Evolutionary conservation across 208 protist genomes (phyloP).

Genomic region (Trypanosoma caninum): DNA sequence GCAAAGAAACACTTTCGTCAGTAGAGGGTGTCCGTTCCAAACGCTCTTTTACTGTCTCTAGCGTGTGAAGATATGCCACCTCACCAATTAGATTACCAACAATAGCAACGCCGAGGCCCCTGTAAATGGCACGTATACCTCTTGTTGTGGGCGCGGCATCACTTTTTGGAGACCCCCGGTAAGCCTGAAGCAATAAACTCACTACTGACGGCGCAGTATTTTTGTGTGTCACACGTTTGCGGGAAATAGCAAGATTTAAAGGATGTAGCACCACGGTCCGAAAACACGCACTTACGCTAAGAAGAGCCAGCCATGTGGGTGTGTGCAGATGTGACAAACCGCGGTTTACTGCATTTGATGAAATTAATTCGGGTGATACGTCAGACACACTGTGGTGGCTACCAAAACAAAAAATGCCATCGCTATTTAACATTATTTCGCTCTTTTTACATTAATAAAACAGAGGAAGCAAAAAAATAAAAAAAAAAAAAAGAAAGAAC

Average conservation of each 20-base stretch:
- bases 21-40: conserved; percentile 18
- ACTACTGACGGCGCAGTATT: conserved; percentile 42
- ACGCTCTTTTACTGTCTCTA: conserved; percentile 69
- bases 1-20: neutral
- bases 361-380: neutral
- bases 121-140: conserved; percentile 54
- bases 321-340: conserved; percentile 75
- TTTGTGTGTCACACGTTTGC: conserved; percentile 77
- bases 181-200: conserved; percentile 42
- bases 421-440: neutral
- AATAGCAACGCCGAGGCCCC: conserved; percentile 67
- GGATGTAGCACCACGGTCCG: conserved; percentile 83
- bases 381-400: neutral
- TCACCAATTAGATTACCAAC: conserved; percentile 73
- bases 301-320: conserved; percentile 71
- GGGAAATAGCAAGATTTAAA: conserved; percentile 64
- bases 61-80: conserved; percentile 63
- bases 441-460: neutral
- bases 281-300: conserved; percentile 52
- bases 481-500: neutral
- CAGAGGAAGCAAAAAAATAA: conserved; percentile 11
- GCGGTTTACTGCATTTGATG: conserved; percentile 76
- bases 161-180: conserved; percentile 36
- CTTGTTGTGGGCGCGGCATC: conserved; percentile 32
- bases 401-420: neutral